Evolutionary conservation across 768 basidiomycete genomes (phyloP), one percentile per base, ranked within the genome.

Genomic region (Trametes punicea): DNA sequence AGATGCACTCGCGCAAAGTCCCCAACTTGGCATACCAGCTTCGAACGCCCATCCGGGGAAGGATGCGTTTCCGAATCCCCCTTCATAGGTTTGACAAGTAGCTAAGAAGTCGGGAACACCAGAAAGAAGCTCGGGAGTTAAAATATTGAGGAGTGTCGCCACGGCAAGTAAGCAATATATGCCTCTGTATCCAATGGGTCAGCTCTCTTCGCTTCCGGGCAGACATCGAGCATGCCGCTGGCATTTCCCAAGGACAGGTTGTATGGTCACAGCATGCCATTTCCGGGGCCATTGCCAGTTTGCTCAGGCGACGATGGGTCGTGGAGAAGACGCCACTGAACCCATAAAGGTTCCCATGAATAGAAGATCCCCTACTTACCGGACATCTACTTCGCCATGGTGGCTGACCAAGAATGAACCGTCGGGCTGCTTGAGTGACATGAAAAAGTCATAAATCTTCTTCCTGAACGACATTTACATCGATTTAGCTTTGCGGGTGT

Each of bases 31-130:
- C 60, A 50, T 39, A 63, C 65, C 65, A 8, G 56, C 39, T 40
- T 46, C 48, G 50, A 66, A 64, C 5, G 62, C 64, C 67, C 67
- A 69, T 26, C 57, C 65, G 5, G 64, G 64, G 51, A 67, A 69
- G 6, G 65, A 65, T 9, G 67, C 65, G 30, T 63, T 69, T 2
- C 67, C 59, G 56, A 99, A 95, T 0, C 97, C 96, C 30, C 97
- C 97, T 71, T 99, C 97, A 73, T 96, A 98, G 0, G 95, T 98
- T 69, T 98, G 97, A 68, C 93, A 97, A 4, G 87, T 87, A 0
- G 85, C 84, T 50, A 99, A 76, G 74, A 94, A 98, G 6, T 75
- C 81, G 1, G 89, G 80, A 0, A 87, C 88, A 5, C 87, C 85
- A 25, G 75, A 72, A 4, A 94, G 77, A 36, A 99, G 85, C 55